These are phyloP conservation scores for Krasilnikovozyma curviuscula DNA, from an alignment of 768 basidiomycete species.

Conservation along the genomic window DNA sequence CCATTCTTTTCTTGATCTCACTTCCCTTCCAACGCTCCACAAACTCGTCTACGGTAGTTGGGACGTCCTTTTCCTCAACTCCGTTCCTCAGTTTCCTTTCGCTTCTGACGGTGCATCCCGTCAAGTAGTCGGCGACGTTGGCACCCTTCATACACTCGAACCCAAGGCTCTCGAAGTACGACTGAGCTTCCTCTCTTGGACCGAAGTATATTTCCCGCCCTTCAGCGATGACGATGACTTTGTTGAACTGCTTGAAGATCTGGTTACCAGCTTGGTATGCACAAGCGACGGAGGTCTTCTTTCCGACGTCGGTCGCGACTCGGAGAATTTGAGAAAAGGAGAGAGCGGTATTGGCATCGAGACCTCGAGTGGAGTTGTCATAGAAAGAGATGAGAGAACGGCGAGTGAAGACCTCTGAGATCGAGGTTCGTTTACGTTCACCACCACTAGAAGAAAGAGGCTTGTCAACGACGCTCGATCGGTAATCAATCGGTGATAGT, in stretches of 20 bases:
- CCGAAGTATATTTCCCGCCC: conserved; percentile 14
- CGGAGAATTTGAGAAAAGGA: conserved; percentile 18
- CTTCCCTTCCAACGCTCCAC: conserved; percentile 14
- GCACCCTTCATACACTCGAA: conserved; percentile 20
- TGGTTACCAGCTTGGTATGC: conserved; percentile 14
- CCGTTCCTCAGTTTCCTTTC: conserved; percentile 14
- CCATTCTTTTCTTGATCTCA: conserved; percentile 16
- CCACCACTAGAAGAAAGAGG: not conserved
- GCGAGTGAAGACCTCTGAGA: not conserved
- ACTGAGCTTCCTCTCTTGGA: conserved; percentile 3
- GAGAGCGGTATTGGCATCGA: conserved; percentile 24
- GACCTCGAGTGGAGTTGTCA: conserved; percentile 21
- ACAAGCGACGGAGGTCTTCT: conserved; percentile 16
- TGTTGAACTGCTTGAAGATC: conserved; percentile 14
- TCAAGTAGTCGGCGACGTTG: conserved; percentile 21
- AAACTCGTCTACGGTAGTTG: conserved; percentile 18
- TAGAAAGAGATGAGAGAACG: too few species aligned
- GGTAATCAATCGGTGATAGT: conserved; percentile 67
- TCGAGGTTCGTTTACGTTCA: not conserved
- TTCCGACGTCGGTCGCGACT: conserved; percentile 17
- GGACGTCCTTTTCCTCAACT: conserved; percentile 15
- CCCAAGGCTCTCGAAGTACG: conserved; percentile 20
- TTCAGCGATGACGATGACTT: conserved; percentile 14
- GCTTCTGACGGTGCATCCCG: conserved; percentile 17
- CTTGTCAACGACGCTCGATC: conserved; percentile 44